Conservation (phyloP, 73 alveolate species). For the Paramecium sexaurelia region DNA sequence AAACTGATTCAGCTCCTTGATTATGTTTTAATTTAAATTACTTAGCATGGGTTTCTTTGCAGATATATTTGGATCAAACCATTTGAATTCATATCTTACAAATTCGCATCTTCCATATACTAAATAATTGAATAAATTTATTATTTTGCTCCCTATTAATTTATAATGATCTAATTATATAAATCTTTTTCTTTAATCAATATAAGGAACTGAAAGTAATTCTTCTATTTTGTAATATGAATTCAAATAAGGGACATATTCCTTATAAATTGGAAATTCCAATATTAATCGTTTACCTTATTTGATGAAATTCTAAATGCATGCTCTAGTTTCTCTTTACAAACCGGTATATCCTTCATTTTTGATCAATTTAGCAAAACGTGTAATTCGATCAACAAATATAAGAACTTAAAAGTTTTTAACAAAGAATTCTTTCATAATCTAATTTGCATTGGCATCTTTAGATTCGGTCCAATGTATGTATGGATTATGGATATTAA, state of each 20-base stretch:
- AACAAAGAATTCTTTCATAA: not conserved
- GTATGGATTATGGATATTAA: conserved; percentile 51
- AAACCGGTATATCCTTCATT: not conserved
- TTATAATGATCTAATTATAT: not conserved
- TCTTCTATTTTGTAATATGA: not conserved
- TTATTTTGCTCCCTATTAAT: not conserved
- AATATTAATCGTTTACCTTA: not conserved
- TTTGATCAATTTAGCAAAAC: not conserved
- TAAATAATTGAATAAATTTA: not conserved
- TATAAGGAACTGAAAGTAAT: not conserved
- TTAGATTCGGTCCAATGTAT: not conserved
- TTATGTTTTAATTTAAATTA: not conserved
- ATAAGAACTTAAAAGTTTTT: not conserved
- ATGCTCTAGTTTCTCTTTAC: not conserved
- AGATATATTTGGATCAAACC: conserved; percentile 43
- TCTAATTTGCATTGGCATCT: not conserved
- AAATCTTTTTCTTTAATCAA: not conserved
- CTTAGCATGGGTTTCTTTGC: not conserved
- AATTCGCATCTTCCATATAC: not conserved
- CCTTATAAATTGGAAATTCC: not conserved
- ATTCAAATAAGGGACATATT: not conserved
- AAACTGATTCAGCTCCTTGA: not conserved
- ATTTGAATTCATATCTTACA: conserved; percentile 41
- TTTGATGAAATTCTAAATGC: not conserved
- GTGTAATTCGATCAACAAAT: not conserved